These are phyloP conservation scores for Phytophthora macrochlamydospora DNA, from an alignment of 352 stramenopile genomes.

Conservation along the genomic window DNA sequence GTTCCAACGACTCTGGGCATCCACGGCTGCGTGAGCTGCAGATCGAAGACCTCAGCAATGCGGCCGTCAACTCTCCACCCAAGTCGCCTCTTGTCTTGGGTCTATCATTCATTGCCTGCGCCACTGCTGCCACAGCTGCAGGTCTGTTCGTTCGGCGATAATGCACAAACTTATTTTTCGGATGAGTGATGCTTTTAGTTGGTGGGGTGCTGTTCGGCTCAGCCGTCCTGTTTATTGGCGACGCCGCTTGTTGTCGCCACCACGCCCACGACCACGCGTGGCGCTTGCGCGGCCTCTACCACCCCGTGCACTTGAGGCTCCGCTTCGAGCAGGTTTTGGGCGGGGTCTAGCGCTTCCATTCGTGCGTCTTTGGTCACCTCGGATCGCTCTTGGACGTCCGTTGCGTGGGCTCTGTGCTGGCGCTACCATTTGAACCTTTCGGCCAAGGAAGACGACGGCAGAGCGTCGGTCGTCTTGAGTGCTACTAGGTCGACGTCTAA, in stretches of 20 bases:
- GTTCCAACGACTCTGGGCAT: not conserved
- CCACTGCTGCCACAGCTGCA: slow-evolving; percentile 49
- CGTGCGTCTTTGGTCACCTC: slow-evolving; percentile 8
- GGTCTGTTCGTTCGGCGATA: slow-evolving; percentile 48
- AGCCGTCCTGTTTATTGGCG: slow-evolving; percentile 12
- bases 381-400: slow-evolving; percentile 2
- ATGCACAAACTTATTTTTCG: slow-evolving; percentile 5
- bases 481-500: slow-evolving; percentile 19
- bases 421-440: slow-evolving; percentile 39
- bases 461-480: slow-evolving; percentile 1
- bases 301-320: slow-evolving; percentile 8
- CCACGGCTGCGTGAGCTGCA: slow-evolving; percentile 7
- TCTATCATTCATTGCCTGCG: slow-evolving; percentile 58
- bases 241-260: slow-evolving; percentile 24
- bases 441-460: slow-evolving; percentile 4
- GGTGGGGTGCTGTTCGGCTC: not conserved
- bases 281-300: slow-evolving; percentile 9
- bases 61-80: slow-evolving; percentile 13
- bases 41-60: slow-evolving; percentile 25
- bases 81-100: slow-evolving; percentile 49
- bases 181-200: not conserved
- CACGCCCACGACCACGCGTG: slow-evolving; percentile 15
- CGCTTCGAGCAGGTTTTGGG: slow-evolving; percentile 1
- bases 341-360: slow-evolving; percentile 9
- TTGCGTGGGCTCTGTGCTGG: slow-evolving; percentile 12